Evolutionary conservation across 495 filamentous ascomycete genomes (phyloP).

Genomic region (Cercophora scortea): DNA sequence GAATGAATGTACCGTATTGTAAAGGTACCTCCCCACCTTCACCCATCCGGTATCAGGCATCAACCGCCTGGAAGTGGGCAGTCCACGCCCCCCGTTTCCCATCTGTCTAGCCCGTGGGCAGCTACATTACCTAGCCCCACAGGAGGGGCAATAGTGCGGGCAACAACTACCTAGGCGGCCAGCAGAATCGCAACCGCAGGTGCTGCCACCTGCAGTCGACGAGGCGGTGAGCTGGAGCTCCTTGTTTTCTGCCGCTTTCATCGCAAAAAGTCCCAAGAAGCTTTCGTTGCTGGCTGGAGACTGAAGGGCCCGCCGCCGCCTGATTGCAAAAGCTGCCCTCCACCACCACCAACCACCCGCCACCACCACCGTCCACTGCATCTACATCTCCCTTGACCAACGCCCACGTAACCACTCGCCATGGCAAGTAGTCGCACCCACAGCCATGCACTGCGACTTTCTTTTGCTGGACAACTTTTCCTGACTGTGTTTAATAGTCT

Average conservation of each 20-base stretch:
- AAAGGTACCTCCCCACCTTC: too few species aligned
- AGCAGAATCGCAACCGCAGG: background rate
- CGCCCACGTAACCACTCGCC: background rate
- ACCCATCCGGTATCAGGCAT: too few species aligned
- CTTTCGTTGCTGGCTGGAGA: conserved; percentile 4
- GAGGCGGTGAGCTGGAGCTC: conserved; percentile 17
- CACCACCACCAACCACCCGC: conserved; percentile 4
- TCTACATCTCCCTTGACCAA: background rate
- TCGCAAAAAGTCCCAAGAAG: conserved; percentile 22
- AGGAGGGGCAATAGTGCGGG: background rate
- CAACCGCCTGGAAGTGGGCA: too few species aligned
- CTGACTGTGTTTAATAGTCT: conserved; percentile 25
- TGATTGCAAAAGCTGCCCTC: conserved; percentile 19
- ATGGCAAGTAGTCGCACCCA: background rate
- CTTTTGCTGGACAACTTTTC: background rate
- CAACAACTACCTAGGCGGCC: background rate
- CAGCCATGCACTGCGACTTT: background rate
- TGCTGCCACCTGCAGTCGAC: too few species aligned
- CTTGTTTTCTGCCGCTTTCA: conserved; percentile 19
- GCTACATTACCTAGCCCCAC: background rate
- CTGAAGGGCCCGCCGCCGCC: background rate
- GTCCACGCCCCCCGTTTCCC: too few species aligned
- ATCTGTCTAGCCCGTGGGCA: too few species aligned
- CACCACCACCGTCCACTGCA: background rate
- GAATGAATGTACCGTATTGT: too few species aligned